phyloP scores from a whole-genome alignment of 2,329 filamentous ascomycete species.

The Curvularia eragrostidis region DNA sequence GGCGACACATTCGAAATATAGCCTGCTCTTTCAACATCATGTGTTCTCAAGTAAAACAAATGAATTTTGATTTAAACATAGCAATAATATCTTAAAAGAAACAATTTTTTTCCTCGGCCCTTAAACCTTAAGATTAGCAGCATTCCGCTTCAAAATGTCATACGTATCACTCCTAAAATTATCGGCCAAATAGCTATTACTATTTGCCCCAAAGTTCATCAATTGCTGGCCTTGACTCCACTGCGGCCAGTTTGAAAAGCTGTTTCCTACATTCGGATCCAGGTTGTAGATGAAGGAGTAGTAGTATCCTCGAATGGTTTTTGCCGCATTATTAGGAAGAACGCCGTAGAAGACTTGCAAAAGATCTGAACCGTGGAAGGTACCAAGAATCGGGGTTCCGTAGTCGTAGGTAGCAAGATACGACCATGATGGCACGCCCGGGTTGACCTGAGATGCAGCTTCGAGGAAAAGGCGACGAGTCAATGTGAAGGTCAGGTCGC shows the following conservation, averaged over 20 bases:
- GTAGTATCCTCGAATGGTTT: constrained; percentile 71
- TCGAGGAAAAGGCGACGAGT: constrained; percentile 70
- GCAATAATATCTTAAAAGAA: not conserved
- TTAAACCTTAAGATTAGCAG: constrained; percentile 25
- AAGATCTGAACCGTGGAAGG: constrained; percentile 75
- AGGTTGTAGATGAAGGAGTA: constrained; percentile 73
- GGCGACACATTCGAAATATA: not conserved
- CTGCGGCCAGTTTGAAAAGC: constrained; percentile 59
- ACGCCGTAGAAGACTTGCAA: constrained; percentile 72
- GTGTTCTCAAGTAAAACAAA: not conserved
- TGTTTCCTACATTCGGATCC: constrained; percentile 68
- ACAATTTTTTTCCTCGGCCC: not conserved
- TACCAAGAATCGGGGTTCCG: constrained; percentile 74
- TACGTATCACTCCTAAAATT: constrained; percentile 57
- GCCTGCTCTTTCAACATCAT: not conserved
- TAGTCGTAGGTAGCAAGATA: constrained; percentile 77
- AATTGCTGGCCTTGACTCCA: constrained; percentile 61
- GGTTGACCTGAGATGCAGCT: constrained; percentile 55
- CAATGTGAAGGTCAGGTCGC: constrained; percentile 77
- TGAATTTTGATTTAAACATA: not conserved
- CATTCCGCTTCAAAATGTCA: constrained; percentile 49
- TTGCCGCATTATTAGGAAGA: constrained; percentile 66
- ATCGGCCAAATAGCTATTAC: constrained; percentile 53
- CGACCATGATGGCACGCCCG: constrained; percentile 71
- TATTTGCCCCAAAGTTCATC: constrained; percentile 55